Conservation (phyloP, 163 green algal genomes). For the Scenedesmus sp. region DNA sequence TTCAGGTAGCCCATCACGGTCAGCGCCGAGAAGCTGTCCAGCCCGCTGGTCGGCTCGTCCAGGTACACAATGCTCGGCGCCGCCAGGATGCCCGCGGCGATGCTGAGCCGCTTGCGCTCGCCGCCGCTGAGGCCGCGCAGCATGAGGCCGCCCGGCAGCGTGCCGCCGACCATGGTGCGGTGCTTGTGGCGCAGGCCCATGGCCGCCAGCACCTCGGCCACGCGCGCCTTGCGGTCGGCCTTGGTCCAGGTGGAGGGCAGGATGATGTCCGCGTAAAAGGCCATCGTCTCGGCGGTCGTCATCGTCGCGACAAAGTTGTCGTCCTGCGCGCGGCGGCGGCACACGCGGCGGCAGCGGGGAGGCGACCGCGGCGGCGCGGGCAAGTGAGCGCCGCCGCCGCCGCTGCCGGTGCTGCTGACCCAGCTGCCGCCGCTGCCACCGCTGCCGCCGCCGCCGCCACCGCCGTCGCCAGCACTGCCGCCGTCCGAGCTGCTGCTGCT, state of each 20-base stretch:
- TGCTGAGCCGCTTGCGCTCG: slow-evolving; percentile 89
- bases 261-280: slow-evolving; percentile 53
- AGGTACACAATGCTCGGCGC: slow-evolving; percentile 75
- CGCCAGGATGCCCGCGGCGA: slow-evolving; percentile 71
- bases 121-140: slow-evolving; percentile 68
- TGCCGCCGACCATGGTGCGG: slow-evolving; percentile 48
- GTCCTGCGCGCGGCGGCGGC: slow-evolving; percentile 46
- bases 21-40: slow-evolving; percentile 56
- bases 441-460: too few relatives aligned
- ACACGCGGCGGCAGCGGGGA: too few relatives aligned
- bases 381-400: too few relatives aligned
- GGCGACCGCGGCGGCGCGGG: too few relatives aligned
- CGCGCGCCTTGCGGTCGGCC: slow-evolving; percentile 14
- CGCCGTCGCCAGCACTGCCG: too few relatives aligned
- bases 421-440: too few relatives aligned
- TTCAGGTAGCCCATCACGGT: slow-evolving; percentile 61
- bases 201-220: slow-evolving; percentile 51
- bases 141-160: slow-evolving; percentile 50
- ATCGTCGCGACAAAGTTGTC: slow-evolving; percentile 69
- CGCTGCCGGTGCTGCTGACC: too few relatives aligned
- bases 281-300: slow-evolving; percentile 57
- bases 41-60: slow-evolving; percentile 72
- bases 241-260: slow-evolving; percentile 21
- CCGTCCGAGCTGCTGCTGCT: slow-evolving; percentile 12
- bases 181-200: slow-evolving; percentile 52